Base-by-base conservation (phyloP, 2,329 filamentous ascomycete species). In the Rutstroemia sp. region DNA sequence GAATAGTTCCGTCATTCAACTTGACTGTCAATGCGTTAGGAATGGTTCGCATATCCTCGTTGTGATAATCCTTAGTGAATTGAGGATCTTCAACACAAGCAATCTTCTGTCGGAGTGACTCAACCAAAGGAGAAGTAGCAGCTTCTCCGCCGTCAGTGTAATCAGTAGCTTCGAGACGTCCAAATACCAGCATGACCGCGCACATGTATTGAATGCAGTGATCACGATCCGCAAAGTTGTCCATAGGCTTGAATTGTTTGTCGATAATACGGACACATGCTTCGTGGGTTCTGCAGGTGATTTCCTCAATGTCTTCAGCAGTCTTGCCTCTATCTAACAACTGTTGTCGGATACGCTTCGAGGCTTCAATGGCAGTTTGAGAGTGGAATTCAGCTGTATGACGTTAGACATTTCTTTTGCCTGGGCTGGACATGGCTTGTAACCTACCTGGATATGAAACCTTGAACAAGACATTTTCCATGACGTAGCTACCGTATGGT, bases 161-260 rank as follows among this genome's bases (percentile, higher is more conserved):
- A 78, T 99, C 94, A 63, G 81, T 88, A 51, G 94, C 92, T 67
- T 92, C 88, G 61, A 99, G 87, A 64, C 94, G 91, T 73, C 94
- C 90, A 74, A 92, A 97, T 64, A 88, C 87, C 65, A 99, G 87
- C 91, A 97, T 97, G 68, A 90, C 91, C 62, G 92, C 80, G 70
- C 90, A 89, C 94, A 99, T 99, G 83, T 99, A 99, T 78, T 97
- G 94, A 65, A 99, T 92, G 77, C 94, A 99, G 82, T 99, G 94
- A 76, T 99, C 94, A 70, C 94, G 91, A 77, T 99, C 94, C 70
- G 94, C 94, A 70, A 97, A 99, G 84, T 99, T 99, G 80, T 96
- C 92, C 89, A 99, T 95, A 67, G 92, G 86, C 83, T 96, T 97
- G 82, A 96, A 95, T 77, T 99, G 94, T 82, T 99, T 99, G 83